Percentiles rank a stretch among this genome's conserved stretches.
These are phyloP conservation scores for Cadophora gregata DNA, from an alignment of 2,329 filamentous ascomycete species.

Conservation along the genomic window DNA sequence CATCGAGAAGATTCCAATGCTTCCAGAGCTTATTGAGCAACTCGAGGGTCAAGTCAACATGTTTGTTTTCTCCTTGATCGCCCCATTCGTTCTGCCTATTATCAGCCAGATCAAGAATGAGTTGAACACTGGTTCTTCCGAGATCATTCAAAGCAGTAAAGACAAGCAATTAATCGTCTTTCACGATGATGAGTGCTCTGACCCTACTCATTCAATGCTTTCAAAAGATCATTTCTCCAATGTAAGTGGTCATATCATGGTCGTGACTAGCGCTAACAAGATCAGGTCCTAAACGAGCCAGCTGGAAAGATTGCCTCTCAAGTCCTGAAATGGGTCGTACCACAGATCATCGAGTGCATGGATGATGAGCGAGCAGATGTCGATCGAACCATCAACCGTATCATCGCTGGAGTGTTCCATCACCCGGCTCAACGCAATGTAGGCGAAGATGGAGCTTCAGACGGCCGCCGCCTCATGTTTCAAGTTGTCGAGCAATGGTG, in stretches of 20 bases:
- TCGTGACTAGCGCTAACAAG: slow-evolving; percentile 41
- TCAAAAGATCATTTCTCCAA: slow-evolving; percentile 88
- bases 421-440: slow-evolving; percentile 80
- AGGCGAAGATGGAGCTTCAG: slow-evolving; percentile 71
- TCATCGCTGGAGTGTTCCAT: slow-evolving; percentile 84
- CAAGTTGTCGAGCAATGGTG: slow-evolving; percentile 84
- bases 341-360: slow-evolving; percentile 87
- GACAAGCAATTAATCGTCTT: slow-evolving; percentile 89
- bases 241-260: slow-evolving; percentile 26
- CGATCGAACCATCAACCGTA: slow-evolving; percentile 72
- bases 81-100: slow-evolving; percentile 85
- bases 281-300: slow-evolving; percentile 77
- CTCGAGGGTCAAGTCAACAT: slow-evolving; percentile 85
- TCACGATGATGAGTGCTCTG: slow-evolving; percentile 73
- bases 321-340: slow-evolving; percentile 84
- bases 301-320: slow-evolving; percentile 82
- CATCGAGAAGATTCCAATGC: slow-evolving; percentile 83
- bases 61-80: slow-evolving; percentile 91
- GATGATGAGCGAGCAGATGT: slow-evolving; percentile 77
- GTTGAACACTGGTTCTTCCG: slow-evolving; percentile 81
- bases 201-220: slow-evolving; percentile 95
- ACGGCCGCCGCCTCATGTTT: slow-evolving; percentile 81
- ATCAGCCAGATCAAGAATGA: slow-evolving; percentile 87
- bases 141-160: slow-evolving; percentile 85
- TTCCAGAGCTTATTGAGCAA: slow-evolving; percentile 85